Evolutionary conservation across 768 basidiomycete genomes (phyloP), one percentile per base, ranked within the genome.

Genomic region (Hygrophorus pudorinus): DNA sequence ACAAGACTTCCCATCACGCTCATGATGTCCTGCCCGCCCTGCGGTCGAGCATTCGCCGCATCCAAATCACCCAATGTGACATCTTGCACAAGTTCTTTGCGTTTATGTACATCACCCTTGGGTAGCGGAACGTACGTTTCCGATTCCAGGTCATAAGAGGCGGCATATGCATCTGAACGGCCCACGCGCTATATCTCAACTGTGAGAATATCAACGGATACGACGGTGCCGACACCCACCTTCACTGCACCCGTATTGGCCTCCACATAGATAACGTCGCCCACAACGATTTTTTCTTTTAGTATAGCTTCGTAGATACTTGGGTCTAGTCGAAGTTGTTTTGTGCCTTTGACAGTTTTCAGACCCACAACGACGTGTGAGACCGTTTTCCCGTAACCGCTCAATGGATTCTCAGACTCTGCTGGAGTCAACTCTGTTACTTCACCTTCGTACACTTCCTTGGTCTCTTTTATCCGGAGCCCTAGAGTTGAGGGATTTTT

Each of bases 1-100:
- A 96, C 88, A 12, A 98, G 71, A 42, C 71, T 75, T 5, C 79
- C 84, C 94, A 99, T 97, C 21, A 97, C 91, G 58, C 85, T 87
- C 93, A 97, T 97, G 61, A 98, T 96, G 54, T 98, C 94, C 63
- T 97, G 94, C 2, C 94, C 93, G 14, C 96, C 87, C 57, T 88
- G 90, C 10, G 94, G 94, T 20, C 91, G 77, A 3, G 92, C 93
- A 59, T 99, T 99, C 3, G 94, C 94, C 33, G 90, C 87, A 59
- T 98, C 94, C 30, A 98, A 71, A 57, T 98, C 94, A 40, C 93
- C 91, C 4, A 98, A 69, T 0, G 91, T 94, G 34, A 97, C 85
- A 49, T 94, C 91, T 60, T 97, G 92, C 1, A 97, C 88, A 8
- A 96, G 75, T 55, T 96, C 92, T 62, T 96, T 96, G 46, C 83